Base-by-base conservation (phyloP, 2,329 filamentous ascomycete species). In the Aspergillus sojae region DNA sequence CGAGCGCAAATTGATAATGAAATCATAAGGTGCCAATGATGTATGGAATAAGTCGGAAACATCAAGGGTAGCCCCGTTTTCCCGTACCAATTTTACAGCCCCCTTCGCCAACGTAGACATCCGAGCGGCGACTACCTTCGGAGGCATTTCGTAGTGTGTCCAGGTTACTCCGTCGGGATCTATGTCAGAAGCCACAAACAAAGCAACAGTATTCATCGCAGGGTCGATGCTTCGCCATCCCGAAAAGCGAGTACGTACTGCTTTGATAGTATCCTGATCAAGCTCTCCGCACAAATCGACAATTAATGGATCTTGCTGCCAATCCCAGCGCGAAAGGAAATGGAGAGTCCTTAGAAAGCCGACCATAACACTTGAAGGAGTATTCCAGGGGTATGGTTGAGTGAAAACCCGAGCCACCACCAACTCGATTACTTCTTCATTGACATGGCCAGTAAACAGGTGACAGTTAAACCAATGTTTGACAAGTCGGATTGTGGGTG, bases 381-480 rank as follows among this genome's bases (percentile, higher is more conserved):
- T 81, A 43, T 86, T 81, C 90, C 92, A 97, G 0, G 95, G 93
- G 68, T 91, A 89, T 0, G 93, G 91, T 56, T 91, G 87, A 10
- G 95, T 81, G 80, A 98, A 99, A 19, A 88, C 87, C 58, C 89
- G 89, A 3, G 91, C 84, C 14, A 89, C 91, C 56, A 97, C 81
- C 19, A 99, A 85, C 79, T 99, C 95, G 64, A 97, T 85, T 53
- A 97, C 82, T 75, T 96, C 93, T 39, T 92, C 88, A 34, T 85
- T 84, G 69, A 98, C 84, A 75, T 97, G 91, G 16, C 84, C 85
- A 4, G 86, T 82, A 10, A 99, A 87, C 68, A 96, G 89, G 76
- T 99, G 95, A 2, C 86, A 85, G 67, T 88, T 86, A 77, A 97
- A 95, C 95, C 95, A 99, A 72, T 89, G 87, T 81, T 98, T 98